Evolutionary conservation across 371 early-diverging fungal genomes (phyloP).

Genomic region (Conidiobolus coronatus): DNA sequence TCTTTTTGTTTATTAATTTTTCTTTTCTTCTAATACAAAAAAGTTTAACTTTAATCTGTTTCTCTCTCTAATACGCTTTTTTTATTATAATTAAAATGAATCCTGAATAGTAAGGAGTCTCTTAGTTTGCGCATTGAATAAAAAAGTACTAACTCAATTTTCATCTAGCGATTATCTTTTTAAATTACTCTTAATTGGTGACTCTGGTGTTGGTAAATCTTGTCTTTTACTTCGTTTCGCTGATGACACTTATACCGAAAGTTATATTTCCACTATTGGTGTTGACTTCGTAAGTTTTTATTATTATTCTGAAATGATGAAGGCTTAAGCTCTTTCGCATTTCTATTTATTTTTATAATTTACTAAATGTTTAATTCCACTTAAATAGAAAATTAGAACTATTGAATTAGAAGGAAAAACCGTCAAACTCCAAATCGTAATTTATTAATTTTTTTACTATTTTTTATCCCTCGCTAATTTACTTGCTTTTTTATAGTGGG

Average conservation of each 20-base stretch:
- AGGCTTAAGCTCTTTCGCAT: neutral
- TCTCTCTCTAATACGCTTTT: too few relatives aligned
- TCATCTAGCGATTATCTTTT: slow-evolving; percentile 79
- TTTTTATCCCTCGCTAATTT: neutral
- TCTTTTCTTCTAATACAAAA: neutral
- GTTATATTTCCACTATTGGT: slow-evolving; percentile 97
- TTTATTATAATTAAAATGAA: slow-evolving; percentile 5
- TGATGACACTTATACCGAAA: slow-evolving; percentile 95
- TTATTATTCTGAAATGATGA: neutral
- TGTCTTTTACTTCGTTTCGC: slow-evolving; percentile 95
- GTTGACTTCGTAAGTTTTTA: slow-evolving; percentile 65
- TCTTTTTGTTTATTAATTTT: too few relatives aligned
- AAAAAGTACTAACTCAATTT: neutral
- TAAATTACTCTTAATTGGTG: slow-evolving; percentile 96
- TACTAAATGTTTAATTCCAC: neutral
- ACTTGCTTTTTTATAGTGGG: slow-evolving; percentile 51
- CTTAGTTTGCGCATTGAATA: neutral
- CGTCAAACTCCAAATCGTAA: slow-evolving; percentile 94
- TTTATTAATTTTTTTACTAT: slow-evolving; percentile 5
- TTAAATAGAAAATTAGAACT: slow-evolving; percentile 91
- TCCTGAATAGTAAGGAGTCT: slow-evolving; percentile 11
- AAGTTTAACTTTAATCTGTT: neutral
- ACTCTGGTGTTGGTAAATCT: slow-evolving; percentile 98
- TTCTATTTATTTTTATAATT: neutral
- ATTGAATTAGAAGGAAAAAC: slow-evolving; percentile 94